These are phyloP conservation scores for Globisporangium radiosum DNA, from an alignment of 352 stramenopile species.

Conservation along the genomic window DNA sequence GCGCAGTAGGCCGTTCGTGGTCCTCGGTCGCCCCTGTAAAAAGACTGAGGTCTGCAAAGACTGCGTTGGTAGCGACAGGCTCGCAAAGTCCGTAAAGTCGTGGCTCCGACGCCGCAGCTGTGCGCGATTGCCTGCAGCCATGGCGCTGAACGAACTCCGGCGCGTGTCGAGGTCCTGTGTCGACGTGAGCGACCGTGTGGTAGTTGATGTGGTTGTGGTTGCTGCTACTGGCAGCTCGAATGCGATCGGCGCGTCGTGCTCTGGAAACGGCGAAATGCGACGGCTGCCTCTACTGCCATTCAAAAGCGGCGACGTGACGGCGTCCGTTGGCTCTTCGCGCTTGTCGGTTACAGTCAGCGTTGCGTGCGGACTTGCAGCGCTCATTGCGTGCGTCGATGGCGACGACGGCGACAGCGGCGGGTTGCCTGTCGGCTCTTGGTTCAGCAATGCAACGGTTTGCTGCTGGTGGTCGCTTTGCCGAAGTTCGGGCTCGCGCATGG, in stretches of 20 bases:
- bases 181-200: conserved; percentile 29
- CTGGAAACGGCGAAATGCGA: conserved; percentile 5
- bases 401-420: conserved; percentile 11
- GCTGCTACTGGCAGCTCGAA: conserved; percentile 13
- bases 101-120: conserved; percentile 39
- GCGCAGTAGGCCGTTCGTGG: conserved; percentile 38
- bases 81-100: conserved; percentile 29
- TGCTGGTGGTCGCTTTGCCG: too few species aligned
- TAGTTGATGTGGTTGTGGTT: conserved; percentile 1
- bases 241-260: conserved; percentile 4
- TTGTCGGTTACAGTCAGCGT: not conserved
- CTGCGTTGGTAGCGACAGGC: conserved; percentile 19
- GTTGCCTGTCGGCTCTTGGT: not conserved
- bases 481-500: conserved; percentile 13
- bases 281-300: conserved; percentile 1
- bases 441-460: too few species aligned
- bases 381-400: conserved; percentile 7
- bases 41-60: conserved; percentile 6
- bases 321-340: conserved; percentile 13
- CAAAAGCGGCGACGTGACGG: conserved; percentile 12
- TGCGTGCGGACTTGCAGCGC: not conserved
- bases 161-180: conserved; percentile 34
- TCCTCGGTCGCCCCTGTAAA: conserved; percentile 2
- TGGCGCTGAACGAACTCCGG: conserved; percentile 33
- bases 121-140: conserved; percentile 34